A percentile compares a stretch with the other conserved stretches of the same genome.
These are phyloP conservation scores for Basidiobolus meristosporus DNA, from an alignment of 371 early-diverging fungal species.

Conservation along the genomic window DNA sequence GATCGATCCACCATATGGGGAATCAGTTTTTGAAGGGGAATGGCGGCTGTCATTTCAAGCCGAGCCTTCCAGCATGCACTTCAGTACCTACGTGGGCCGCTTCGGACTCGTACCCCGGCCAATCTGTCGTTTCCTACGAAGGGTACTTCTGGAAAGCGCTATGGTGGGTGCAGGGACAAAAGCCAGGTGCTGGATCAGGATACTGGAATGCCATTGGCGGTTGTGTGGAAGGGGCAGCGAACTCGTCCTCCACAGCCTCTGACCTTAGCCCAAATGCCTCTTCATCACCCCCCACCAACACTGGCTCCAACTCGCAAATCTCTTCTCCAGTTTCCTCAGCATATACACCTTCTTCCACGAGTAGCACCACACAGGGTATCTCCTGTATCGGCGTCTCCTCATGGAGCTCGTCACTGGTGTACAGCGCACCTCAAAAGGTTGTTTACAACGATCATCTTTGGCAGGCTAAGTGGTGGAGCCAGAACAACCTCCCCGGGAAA, in stretches of 20 bases:
- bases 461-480: conserved; percentile 16
- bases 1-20: no score
- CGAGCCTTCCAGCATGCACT: conserved; percentile 2
- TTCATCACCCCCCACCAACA: no score
- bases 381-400: conserved; percentile 6
- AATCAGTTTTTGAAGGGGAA: no score
- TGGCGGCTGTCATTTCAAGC: no score
- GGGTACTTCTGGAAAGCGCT: conserved; percentile 12
- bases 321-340: no score
- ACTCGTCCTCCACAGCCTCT: no score
- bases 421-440: conserved; percentile 18
- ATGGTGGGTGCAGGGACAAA: conserved; percentile 14
- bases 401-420: conserved; percentile 11
- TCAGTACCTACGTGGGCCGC: conserved; percentile 8
- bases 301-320: no score
- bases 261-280: no score
- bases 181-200: conserved; percentile 5
- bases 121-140: conserved; percentile 19
- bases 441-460: conserved; percentile 14
- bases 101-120: conserved; percentile 15
- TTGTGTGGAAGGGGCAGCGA: no score
- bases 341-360: no score
- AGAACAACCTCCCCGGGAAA: conserved; percentile 8
- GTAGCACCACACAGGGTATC: no score
- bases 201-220: no score